A percentile compares a stretch with the other conserved stretches of the same genome.
Evolutionary conservation across 805 yeast species (phyloP).

Genomic region (Suhomyces faveliae): DNA sequence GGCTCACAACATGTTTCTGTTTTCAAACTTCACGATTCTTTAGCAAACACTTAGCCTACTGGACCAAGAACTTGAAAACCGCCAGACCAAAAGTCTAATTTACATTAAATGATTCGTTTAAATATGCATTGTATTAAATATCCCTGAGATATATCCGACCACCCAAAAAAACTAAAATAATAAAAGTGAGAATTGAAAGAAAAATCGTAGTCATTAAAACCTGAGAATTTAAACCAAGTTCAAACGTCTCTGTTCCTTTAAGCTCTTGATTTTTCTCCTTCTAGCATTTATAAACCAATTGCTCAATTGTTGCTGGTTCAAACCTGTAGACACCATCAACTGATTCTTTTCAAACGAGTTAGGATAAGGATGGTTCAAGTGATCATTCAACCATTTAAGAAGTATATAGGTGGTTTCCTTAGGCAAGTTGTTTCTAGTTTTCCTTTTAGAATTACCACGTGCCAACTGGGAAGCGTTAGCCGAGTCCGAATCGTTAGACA

Average conservation of each 20-base stretch:
- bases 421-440: constrained; percentile 70
- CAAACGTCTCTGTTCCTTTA: constrained; percentile 38
- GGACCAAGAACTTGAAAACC: too few relatives aligned
- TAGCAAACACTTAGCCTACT: too few relatives aligned
- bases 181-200: neutral
- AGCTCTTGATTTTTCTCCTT: constrained; percentile 61
- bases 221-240: constrained; percentile 9
- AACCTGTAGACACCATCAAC: constrained; percentile 67
- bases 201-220: neutral
- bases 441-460: constrained; percentile 20
- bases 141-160: constrained; percentile 2
- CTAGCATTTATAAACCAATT: constrained; percentile 91
- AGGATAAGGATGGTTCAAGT: constrained; percentile 81
- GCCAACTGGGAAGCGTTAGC: constrained; percentile 4
- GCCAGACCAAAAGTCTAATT: neutral
- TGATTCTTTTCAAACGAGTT: constrained; percentile 73
- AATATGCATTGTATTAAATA: neutral
- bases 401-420: constrained; percentile 71
- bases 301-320: constrained; percentile 75
- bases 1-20: neutral
- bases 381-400: constrained; percentile 71
- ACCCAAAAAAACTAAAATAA: neutral
- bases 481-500: constrained; percentile 2
- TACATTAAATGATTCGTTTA: neutral
- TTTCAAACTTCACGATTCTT: neutral